Conservation (phyloP, 768 basidiomycete genomes). For the Mycena venus region DNA sequence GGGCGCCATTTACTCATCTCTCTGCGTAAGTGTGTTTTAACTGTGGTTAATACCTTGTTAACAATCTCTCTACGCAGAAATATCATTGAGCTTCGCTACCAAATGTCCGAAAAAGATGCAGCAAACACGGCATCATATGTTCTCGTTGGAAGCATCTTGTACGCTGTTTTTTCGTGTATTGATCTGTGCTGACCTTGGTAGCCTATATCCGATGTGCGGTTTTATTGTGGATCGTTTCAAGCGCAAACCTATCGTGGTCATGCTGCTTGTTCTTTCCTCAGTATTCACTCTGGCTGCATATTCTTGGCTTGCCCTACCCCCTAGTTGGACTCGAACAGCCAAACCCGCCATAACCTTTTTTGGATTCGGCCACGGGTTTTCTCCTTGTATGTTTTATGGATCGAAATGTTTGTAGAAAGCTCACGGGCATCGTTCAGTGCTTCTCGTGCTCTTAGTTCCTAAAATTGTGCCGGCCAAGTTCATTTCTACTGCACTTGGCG, state of each 20-base stretch:
- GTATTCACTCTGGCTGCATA: constrained; percentile 72
- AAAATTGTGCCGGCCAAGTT: constrained; percentile 78
- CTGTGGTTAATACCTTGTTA: neutral
- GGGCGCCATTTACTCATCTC: constrained; percentile 84
- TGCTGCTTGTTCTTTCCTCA: constrained; percentile 71
- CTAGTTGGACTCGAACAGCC: constrained; percentile 67
- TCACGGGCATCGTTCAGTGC: constrained; percentile 56
- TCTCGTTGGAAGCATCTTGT: constrained; percentile 78
- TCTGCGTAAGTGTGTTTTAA: constrained; percentile 66
- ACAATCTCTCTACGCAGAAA: constrained; percentile 59
- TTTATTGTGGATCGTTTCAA: constrained; percentile 73
- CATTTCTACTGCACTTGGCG: constrained; percentile 82
- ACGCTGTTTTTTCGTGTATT: constrained; percentile 36
- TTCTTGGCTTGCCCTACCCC: constrained; percentile 75
- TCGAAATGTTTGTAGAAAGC: neutral
- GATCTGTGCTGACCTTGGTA: constrained; percentile 12
- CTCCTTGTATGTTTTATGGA: constrained; percentile 65
- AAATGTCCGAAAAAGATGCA: constrained; percentile 70
- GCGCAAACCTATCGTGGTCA: constrained; percentile 68
- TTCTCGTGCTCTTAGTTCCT: constrained; percentile 82
- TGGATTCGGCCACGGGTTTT: constrained; percentile 79
- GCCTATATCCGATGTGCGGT: constrained; percentile 62
- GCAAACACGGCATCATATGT: constrained; percentile 79
- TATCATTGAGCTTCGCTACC: constrained; percentile 78
- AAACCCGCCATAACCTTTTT: constrained; percentile 73